Evolutionary conservation across 2,329 filamentous ascomycete species (phyloP).

Genomic region (Colletotrichum sp.): DNA sequence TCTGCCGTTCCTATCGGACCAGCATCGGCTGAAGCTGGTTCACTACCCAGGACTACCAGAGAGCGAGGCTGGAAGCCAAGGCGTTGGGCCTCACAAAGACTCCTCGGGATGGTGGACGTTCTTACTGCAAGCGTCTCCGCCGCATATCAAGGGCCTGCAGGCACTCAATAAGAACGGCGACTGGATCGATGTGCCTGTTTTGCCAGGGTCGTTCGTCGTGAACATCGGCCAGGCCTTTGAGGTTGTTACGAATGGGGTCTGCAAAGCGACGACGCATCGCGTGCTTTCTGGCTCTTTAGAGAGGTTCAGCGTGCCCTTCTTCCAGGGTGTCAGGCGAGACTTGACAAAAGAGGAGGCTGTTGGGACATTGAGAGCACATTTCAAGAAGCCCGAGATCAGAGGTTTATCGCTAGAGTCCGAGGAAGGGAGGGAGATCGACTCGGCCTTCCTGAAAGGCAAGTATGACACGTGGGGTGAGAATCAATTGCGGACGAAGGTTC

Average conservation of each 20-base stretch:
- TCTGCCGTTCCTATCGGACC: constrained; percentile 56
- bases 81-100: constrained; percentile 68
- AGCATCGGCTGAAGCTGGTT: constrained; percentile 65
- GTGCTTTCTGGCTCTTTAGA: constrained; percentile 39
- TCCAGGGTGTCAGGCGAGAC: constrained; percentile 53
- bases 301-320: constrained; percentile 50
- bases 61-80: constrained; percentile 40
- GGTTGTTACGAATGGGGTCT: constrained; percentile 58
- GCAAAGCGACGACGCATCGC: constrained; percentile 57
- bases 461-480: constrained; percentile 62
- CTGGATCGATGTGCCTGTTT: constrained; percentile 56
- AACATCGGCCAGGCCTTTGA: constrained; percentile 66
- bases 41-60: constrained; percentile 48
- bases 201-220: constrained; percentile 58
- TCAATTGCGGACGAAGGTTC: constrained; percentile 58
- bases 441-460: constrained; percentile 51
- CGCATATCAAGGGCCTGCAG: constrained; percentile 53
- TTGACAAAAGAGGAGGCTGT: constrained; percentile 50
- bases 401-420: constrained; percentile 32
- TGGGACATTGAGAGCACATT: constrained; percentile 41
- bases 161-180: constrained; percentile 51
- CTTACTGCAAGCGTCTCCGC: constrained; percentile 62
- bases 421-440: constrained; percentile 47
- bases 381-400: constrained; percentile 25
- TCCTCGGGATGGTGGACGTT: constrained; percentile 71